Conservation (phyloP, 2,329 filamentous ascomycete species). For the Apiospora aurea region DNA sequence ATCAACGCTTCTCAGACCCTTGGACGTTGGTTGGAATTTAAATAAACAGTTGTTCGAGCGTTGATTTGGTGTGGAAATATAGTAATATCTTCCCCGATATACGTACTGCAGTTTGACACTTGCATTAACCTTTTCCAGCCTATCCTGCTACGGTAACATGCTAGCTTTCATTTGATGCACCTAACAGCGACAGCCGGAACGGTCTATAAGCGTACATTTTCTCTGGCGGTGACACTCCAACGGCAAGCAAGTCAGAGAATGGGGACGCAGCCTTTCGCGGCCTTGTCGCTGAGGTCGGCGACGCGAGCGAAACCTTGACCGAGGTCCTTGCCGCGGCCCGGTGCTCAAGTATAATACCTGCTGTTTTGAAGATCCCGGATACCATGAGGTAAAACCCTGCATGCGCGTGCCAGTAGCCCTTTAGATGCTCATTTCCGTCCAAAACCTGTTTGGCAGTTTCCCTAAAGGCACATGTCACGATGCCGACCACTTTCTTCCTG, state of each 20-base stretch:
- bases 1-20: too few relatives aligned
- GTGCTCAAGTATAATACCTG: neutral
- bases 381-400: neutral
- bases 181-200: neutral
- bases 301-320: neutral
- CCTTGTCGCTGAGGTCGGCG: neutral
- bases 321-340: neutral
- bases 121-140: too few relatives aligned
- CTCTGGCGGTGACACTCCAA: too few relatives aligned
- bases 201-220: too few relatives aligned
- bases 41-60: too few relatives aligned
- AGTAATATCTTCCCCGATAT: too few relatives aligned
- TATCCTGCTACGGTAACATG: too few relatives aligned
- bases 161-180: neutral
- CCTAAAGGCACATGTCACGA: neutral
- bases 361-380: neutral
- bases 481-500: neutral
- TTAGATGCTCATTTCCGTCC: neutral
- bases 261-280: neutral
- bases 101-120: too few relatives aligned
- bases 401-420: neutral
- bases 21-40: too few relatives aligned
- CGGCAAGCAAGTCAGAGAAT: too few relatives aligned
- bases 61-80: too few relatives aligned
- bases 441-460: neutral